phyloP scores from a whole-genome alignment of 768 basidiomycete species.

The Russula abietina region DNA sequence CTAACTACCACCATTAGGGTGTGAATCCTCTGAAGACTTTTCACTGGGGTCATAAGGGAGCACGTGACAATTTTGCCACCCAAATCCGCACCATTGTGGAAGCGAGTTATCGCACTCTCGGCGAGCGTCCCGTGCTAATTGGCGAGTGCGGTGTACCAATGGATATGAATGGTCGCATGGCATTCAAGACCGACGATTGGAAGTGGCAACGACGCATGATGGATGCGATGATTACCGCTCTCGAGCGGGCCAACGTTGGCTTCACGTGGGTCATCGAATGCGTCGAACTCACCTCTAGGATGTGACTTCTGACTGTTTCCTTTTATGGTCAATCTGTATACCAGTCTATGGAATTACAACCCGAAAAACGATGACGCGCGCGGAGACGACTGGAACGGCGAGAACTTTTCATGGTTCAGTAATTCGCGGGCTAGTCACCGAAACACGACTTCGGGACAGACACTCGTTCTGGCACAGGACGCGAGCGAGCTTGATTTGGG shows the following conservation, averaged over 20 bases:
- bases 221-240: slow-evolving; percentile 82
- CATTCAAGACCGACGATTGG: slow-evolving; percentile 69
- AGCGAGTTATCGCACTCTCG: slow-evolving; percentile 59
- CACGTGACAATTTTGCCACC: slow-evolving; percentile 70
- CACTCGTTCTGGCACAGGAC: slow-evolving; percentile 51
- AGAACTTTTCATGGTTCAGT: slow-evolving; percentile 96
- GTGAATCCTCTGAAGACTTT: slow-evolving; percentile 76
- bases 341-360: slow-evolving; percentile 92
- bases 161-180: slow-evolving; percentile 69
- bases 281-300: background rate
- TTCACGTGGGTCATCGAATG: slow-evolving; percentile 63
- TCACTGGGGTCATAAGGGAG: slow-evolving; percentile 83
- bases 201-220: slow-evolving; percentile 86
- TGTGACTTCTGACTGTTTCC: background rate
- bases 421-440: slow-evolving; percentile 49
- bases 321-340: background rate
- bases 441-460: slow-evolving; percentile 25
- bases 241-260: slow-evolving; percentile 70
- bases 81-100: slow-evolving; percentile 80
- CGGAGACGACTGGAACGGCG: slow-evolving; percentile 93
- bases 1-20: slow-evolving; percentile 47
- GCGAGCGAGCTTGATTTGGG: slow-evolving; percentile 77
- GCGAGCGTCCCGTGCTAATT: slow-evolving; percentile 77
- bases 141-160: slow-evolving; percentile 95
- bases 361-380: slow-evolving; percentile 69